These are phyloP conservation scores for Alternaria infectoria DNA, from an alignment of 2,329 filamentous ascomycete genomes.

Conservation along the genomic window DNA sequence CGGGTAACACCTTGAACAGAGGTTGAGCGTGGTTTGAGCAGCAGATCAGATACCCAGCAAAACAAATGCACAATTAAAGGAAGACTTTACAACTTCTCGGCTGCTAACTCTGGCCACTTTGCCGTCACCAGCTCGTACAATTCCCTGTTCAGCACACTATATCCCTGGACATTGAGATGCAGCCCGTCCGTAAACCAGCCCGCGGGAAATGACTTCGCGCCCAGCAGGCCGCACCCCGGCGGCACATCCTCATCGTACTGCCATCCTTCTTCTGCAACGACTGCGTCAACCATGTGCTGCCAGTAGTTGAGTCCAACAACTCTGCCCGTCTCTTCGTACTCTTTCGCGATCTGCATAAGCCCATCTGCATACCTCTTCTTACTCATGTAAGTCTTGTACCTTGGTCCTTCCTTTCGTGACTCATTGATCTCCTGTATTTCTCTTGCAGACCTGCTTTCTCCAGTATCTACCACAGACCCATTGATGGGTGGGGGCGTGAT, in stretches of 20 bases:
- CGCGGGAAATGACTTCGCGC: constrained; percentile 37
- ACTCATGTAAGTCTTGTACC: constrained; percentile 45
- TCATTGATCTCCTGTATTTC: constrained; percentile 9
- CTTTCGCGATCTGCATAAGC: constrained; percentile 44
- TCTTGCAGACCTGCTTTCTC: background rate
- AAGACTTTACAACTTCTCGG: constrained; percentile 20
- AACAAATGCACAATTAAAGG: background rate
- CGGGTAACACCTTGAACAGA: constrained; percentile 83
- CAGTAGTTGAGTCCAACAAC: constrained; percentile 47
- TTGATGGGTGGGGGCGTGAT: constrained; percentile 50
- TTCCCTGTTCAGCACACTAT: constrained; percentile 33
- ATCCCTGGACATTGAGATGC: constrained; percentile 44
- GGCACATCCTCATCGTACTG: constrained; percentile 39
- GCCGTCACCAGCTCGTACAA: constrained; percentile 27
- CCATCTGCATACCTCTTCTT: constrained; percentile 49
- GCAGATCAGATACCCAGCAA: constrained; percentile 19
- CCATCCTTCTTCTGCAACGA: constrained; percentile 30
- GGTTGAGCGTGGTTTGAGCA: constrained; percentile 53
- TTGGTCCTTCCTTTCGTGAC: constrained; percentile 20
- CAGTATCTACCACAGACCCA: constrained; percentile 14
- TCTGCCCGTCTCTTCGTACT: constrained; percentile 41
- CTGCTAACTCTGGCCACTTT: constrained; percentile 43
- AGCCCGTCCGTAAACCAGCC: constrained; percentile 49
- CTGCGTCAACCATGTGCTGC: constrained; percentile 35
- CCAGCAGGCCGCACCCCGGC: constrained; percentile 45